These are phyloP conservation scores for Phytopythium chamaehyphon DNA, from an alignment of 352 stramenopile species.

Conservation along the genomic window DNA sequence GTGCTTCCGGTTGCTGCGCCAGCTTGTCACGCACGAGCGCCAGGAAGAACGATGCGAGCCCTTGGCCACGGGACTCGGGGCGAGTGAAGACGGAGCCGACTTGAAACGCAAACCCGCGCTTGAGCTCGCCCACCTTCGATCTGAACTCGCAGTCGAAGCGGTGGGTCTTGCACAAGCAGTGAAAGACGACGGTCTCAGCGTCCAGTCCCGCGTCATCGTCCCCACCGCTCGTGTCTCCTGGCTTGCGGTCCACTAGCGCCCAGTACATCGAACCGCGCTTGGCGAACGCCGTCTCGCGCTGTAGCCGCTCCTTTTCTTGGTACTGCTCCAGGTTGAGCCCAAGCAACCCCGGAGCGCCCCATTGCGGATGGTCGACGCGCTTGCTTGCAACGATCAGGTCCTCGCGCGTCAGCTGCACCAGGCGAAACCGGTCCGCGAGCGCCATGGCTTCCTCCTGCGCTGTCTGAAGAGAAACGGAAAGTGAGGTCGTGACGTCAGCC, in stretches of 20 bases:
- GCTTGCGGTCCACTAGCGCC: slow-evolving; percentile 37
- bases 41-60: slow-evolving; percentile 50
- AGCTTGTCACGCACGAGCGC: slow-evolving; percentile 28
- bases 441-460: background rate
- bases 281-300: slow-evolving; percentile 49
- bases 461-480: too few species aligned
- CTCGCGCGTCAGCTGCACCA: slow-evolving; percentile 39
- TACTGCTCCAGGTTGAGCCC: slow-evolving; percentile 29
- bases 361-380: slow-evolving; percentile 40
- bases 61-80: slow-evolving; percentile 33
- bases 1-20: slow-evolving; percentile 14
- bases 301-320: slow-evolving; percentile 38
- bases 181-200: slow-evolving; percentile 17
- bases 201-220: slow-evolving; percentile 12
- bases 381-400: slow-evolving; percentile 43
- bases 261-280: slow-evolving; percentile 57
- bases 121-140: slow-evolving; percentile 24
- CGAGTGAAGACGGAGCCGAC: slow-evolving; percentile 71
- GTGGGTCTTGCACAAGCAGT: slow-evolving; percentile 60
- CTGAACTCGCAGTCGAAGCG: slow-evolving; percentile 44
- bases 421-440: slow-evolving; percentile 19
- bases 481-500: background rate
- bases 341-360: slow-evolving; percentile 24
- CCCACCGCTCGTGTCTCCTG: slow-evolving; percentile 13
- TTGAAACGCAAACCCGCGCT: slow-evolving; percentile 46